Conservation (phyloP, 176 grass and related monocot genomes). For the Thinopyrum elongatum region DNA sequence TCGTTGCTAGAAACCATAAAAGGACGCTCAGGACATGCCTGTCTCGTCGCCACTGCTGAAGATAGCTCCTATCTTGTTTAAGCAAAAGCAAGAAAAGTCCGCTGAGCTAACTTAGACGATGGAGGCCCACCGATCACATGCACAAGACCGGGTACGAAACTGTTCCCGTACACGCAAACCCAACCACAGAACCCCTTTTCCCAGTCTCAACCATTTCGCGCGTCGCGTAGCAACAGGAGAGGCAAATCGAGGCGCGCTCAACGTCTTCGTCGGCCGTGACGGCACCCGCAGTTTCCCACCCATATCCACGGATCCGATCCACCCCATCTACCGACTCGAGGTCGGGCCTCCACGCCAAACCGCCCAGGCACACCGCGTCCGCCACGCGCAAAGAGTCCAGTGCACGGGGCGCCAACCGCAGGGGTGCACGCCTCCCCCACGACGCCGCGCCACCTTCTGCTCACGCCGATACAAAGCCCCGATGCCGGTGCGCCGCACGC, state of each 20-base stretch:
- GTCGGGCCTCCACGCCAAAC: too few relatives aligned
- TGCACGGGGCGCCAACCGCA: background rate
- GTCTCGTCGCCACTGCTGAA: background rate
- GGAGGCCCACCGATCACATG: background rate
- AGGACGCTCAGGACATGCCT: background rate
- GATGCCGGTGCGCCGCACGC: background rate
- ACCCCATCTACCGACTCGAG: background rate
- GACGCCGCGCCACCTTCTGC: background rate
- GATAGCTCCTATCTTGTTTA: background rate
- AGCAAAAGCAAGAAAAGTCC: background rate
- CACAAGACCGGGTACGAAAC: background rate
- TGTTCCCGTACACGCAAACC: background rate
- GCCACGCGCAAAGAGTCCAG: slow-evolving; percentile 33
- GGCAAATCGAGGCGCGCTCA: too few relatives aligned
- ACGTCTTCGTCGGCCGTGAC: background rate
- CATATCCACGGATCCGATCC: too few relatives aligned
- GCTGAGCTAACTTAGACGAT: background rate
- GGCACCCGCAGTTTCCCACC: background rate
- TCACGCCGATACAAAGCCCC: background rate
- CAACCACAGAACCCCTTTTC: background rate
- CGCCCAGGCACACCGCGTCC: too few relatives aligned
- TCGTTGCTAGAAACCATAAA: slow-evolving; percentile 23
- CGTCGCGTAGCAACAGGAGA: background rate
- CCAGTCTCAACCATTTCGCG: background rate
- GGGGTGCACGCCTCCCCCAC: slow-evolving; percentile 30